Percentiles rank a stretch among this genome's conserved stretches.
Conservation (phyloP, 768 basidiomycete species). For the Auricularia heimuer region DNA sequence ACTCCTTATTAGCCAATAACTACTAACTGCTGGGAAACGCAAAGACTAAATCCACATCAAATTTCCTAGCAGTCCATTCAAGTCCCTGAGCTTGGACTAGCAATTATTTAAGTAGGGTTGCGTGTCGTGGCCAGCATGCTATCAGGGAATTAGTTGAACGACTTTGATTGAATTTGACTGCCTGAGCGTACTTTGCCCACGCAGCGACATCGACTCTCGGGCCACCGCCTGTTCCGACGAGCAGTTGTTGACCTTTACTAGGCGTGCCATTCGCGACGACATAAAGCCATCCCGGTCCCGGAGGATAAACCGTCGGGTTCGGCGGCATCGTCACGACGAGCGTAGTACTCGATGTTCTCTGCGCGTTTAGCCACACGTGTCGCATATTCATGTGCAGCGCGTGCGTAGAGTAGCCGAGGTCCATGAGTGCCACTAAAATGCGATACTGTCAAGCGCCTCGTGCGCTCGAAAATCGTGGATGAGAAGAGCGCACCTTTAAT, state of each 20-base stretch:
- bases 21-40: no score
- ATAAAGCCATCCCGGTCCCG: conserved; percentile 30
- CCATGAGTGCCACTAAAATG: conserved; percentile 24
- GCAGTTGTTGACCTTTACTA: conserved; percentile 24
- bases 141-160: background rate
- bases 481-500: conserved; percentile 3
- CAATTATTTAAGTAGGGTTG: background rate
- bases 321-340: conserved; percentile 29
- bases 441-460: conserved; percentile 20
- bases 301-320: conserved; percentile 28
- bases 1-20: no score
- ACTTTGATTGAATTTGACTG: no score
- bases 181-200: background rate
- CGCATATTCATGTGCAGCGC: conserved; percentile 24
- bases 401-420: conserved; percentile 31
- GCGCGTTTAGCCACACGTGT: conserved; percentile 24
- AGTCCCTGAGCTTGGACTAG: no score
- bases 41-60: no score
- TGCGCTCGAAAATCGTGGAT: background rate
- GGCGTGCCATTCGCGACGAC: conserved; percentile 31
- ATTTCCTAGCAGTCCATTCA: no score
- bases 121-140: background rate
- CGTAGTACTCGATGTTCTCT: conserved; percentile 13
- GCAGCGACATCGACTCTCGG: background rate
- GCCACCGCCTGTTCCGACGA: conserved; percentile 22